phyloP scores from a whole-genome alignment of 2,329 filamentous ascomycete species.

The Fusarium brevicatenulatum region DNA sequence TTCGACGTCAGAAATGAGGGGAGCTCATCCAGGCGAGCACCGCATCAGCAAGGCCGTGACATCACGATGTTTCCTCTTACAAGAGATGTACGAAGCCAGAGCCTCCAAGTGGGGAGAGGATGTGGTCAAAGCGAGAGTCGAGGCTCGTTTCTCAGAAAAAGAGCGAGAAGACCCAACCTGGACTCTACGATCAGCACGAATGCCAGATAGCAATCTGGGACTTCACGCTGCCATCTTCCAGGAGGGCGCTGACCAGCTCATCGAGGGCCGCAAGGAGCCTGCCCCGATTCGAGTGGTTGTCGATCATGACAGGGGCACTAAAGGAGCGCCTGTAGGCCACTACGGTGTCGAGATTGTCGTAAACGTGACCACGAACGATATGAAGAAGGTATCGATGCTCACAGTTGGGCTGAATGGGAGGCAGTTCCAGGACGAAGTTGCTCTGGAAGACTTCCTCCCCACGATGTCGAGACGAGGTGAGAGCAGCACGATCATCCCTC shows the following conservation, averaged over 20 bases:
- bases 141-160: constrained; percentile 83
- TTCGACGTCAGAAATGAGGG: constrained; percentile 69
- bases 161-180: constrained; percentile 84
- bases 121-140: constrained; percentile 84
- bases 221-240: constrained; percentile 77
- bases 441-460: constrained; percentile 76
- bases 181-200: constrained; percentile 77
- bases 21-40: constrained; percentile 58
- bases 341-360: constrained; percentile 78
- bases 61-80: constrained; percentile 75
- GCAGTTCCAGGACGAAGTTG: constrained; percentile 78
- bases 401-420: constrained; percentile 74
- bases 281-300: constrained; percentile 78
- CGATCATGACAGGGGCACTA: constrained; percentile 74
- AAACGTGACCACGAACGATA: constrained; percentile 67
- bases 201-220: constrained; percentile 68
- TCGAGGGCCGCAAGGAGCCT: constrained; percentile 73
- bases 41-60: constrained; percentile 60
- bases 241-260: constrained; percentile 69
- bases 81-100: constrained; percentile 81
- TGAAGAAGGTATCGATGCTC: constrained; percentile 60
- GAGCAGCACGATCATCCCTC: constrained; percentile 38
- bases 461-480: constrained; percentile 79
- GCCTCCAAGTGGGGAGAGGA: constrained; percentile 84
- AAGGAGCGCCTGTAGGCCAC: constrained; percentile 72